phyloP scores from a whole-genome alignment of 148 eudicot species.

The Cornus controversa region DNA sequence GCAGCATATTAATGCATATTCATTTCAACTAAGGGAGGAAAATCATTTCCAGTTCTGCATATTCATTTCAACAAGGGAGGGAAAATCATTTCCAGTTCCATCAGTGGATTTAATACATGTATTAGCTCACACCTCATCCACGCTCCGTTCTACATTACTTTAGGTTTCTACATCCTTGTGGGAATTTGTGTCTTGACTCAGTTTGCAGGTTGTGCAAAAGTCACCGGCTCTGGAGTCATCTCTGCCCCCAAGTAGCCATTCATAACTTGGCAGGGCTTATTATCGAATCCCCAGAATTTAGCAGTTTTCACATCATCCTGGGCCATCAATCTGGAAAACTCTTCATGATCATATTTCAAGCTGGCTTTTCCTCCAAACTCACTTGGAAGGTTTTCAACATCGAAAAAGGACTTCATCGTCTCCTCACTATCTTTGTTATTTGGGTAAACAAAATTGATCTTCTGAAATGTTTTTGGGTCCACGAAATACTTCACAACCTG shows the following conservation, averaged over 20 bases:
- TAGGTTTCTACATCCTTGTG: background rate
- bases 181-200: conserved; percentile 17
- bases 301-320: conserved; percentile 69
- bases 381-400: conserved; percentile 72
- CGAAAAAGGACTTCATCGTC: conserved; percentile 70
- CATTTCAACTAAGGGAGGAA: background rate
- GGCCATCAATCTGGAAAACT: conserved; percentile 71
- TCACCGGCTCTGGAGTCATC: conserved; percentile 19
- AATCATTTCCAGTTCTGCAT: background rate
- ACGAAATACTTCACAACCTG: conserved; percentile 71
- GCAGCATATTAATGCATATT: background rate
- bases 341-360: conserved; percentile 77
- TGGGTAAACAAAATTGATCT: conserved; percentile 67
- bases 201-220: conserved; percentile 13
- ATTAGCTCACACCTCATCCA: background rate
- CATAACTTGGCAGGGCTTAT: conserved; percentile 13
- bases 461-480: conserved; percentile 61
- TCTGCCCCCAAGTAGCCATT: conserved; percentile 19
- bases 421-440: conserved; percentile 66
- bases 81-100: background rate
- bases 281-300: conserved; percentile 63
- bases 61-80: no score
- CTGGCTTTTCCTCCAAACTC: conserved; percentile 86
- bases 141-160: background rate
- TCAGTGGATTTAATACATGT: background rate